Conservation (phyloP, 208 protist species). For the Leishmania aethiopica region DNA sequence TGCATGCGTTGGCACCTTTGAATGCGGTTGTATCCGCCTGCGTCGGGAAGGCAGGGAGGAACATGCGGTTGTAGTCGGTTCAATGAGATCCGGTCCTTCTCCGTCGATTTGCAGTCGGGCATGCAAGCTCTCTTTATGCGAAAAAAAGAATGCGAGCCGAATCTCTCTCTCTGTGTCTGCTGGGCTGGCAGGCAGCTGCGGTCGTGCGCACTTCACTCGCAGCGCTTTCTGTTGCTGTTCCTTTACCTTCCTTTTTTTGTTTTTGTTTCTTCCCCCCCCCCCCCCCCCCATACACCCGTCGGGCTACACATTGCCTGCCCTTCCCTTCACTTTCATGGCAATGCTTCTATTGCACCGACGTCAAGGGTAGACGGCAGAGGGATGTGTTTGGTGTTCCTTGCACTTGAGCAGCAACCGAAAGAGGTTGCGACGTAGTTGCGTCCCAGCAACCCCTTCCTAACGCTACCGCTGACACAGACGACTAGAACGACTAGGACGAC, state of each 20-base stretch:
- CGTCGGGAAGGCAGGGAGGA: no score
- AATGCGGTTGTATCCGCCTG: not conserved
- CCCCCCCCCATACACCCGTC: not conserved
- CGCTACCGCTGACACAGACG: not conserved
- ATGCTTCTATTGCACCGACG: no score
- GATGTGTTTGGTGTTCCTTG: not conserved
- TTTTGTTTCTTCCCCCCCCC: not conserved
- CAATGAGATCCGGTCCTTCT: not conserved
- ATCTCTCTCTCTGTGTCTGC: not conserved
- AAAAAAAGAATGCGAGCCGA: not conserved
- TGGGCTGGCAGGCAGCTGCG: not conserved
- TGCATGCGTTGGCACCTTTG: not conserved
- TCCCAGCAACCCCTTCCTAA: not conserved
- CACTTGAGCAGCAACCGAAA: not conserved
- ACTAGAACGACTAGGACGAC: not conserved
- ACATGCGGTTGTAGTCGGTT: not conserved
- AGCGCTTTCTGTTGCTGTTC: not conserved
- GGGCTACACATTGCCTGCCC: not conserved
- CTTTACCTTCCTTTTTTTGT: not conserved
- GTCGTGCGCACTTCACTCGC: not conserved
- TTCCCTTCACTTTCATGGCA: not conserved
- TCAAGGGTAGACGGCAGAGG: not conserved
- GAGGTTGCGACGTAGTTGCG: not conserved
- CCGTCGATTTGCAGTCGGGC: no score
- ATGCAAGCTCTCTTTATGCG: not conserved